These are phyloP conservation scores for Microcyclosporella mali DNA, from an alignment of 2,329 filamentous ascomycete species.

Conservation along the genomic window DNA sequence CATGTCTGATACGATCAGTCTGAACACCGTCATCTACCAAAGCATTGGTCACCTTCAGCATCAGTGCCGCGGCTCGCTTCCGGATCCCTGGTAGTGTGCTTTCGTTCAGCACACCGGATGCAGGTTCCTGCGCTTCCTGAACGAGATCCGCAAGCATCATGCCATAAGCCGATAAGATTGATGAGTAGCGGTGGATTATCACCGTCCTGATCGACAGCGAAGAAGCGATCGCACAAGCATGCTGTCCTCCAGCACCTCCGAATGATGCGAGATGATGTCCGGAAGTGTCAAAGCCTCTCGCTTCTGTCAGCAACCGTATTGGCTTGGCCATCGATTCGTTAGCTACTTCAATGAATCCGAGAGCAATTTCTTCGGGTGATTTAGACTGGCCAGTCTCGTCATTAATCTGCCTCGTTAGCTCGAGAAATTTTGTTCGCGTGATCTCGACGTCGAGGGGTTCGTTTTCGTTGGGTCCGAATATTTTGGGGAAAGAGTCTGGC, in stretches of 20 bases:
- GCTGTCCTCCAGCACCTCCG: slow-evolving; percentile 80
- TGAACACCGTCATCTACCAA: slow-evolving; percentile 42
- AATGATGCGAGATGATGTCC: slow-evolving; percentile 81
- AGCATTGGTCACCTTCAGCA: slow-evolving; percentile 32
- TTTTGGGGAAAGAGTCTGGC: slow-evolving; percentile 30
- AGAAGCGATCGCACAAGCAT: slow-evolving; percentile 76
- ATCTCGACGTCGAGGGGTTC: slow-evolving; percentile 19
- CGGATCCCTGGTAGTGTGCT: slow-evolving; percentile 49
- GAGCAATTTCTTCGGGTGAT: slow-evolving; percentile 71
- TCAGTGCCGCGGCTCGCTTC: slow-evolving; percentile 28
- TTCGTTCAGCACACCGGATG: slow-evolving; percentile 51
- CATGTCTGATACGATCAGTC: slow-evolving; percentile 35
- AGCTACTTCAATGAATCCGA: slow-evolving; percentile 76
- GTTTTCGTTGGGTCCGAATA: slow-evolving; percentile 31
- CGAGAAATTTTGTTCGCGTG: slow-evolving; percentile 12
- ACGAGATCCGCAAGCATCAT: slow-evolving; percentile 87
- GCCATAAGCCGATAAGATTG: slow-evolving; percentile 77
- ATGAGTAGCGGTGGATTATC: slow-evolving; percentile 75
- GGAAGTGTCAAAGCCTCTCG: slow-evolving; percentile 79
- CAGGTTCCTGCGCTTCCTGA: slow-evolving; percentile 73
- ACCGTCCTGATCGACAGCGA: slow-evolving; percentile 75
- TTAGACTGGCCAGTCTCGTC: slow-evolving; percentile 43
- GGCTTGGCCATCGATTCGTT: slow-evolving; percentile 83
- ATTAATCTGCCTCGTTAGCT: slow-evolving; percentile 20
- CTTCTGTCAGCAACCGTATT: slow-evolving; percentile 80